phyloP scores from a whole-genome alignment of 306 rosid genomes.

The Crotalaria pallida region DNA sequence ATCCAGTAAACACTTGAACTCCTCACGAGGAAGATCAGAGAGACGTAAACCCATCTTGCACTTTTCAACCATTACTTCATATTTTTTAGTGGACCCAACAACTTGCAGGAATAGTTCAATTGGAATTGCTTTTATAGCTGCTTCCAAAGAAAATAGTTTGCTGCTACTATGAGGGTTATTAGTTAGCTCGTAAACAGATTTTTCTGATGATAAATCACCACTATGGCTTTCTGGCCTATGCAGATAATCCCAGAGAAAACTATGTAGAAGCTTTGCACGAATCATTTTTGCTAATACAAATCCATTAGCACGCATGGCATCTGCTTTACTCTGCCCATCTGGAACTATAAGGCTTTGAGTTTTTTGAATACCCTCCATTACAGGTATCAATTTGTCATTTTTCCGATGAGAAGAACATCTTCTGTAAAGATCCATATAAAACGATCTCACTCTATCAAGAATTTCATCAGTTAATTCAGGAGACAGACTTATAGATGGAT shows the following conservation, averaged over 20 bases:
- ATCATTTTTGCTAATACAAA: conserved; percentile 90
- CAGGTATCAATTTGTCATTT: conserved; percentile 54
- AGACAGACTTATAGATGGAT: conserved; percentile 62
- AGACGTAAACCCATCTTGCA: conserved; percentile 78
- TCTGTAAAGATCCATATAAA: conserved; percentile 60
- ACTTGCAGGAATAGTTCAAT: conserved; percentile 90
- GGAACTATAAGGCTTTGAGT: conserved; percentile 34
- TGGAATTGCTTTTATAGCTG: conserved; percentile 66
- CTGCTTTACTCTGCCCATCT: conserved; percentile 53
- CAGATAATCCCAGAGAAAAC: conserved; percentile 76
- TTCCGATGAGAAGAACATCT: conserved; percentile 42
- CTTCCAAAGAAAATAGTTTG: conserved; percentile 64
- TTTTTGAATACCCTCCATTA: conserved; percentile 66
- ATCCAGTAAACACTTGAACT: conserved; percentile 72
- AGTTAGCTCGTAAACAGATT: conserved; percentile 21
- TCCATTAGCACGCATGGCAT: conserved; percentile 81
- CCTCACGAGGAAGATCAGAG: conserved; percentile 62
- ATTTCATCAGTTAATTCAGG: conserved; percentile 72
- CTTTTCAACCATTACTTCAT: conserved; percentile 72
- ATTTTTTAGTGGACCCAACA: conserved; percentile 63
- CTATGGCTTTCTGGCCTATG: conserved; percentile 31
- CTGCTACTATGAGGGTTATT: conserved; percentile 54
- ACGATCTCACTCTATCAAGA: conserved; percentile 63
- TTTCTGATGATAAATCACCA: conserved; percentile 39
- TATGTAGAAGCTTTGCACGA: conserved; percentile 82